Percentiles rank a stretch among this genome's conserved stretches.
phyloP scores from a whole-genome alignment of 2,329 filamentous ascomycete genomes.

The Colletotrichum theobromicola region DNA sequence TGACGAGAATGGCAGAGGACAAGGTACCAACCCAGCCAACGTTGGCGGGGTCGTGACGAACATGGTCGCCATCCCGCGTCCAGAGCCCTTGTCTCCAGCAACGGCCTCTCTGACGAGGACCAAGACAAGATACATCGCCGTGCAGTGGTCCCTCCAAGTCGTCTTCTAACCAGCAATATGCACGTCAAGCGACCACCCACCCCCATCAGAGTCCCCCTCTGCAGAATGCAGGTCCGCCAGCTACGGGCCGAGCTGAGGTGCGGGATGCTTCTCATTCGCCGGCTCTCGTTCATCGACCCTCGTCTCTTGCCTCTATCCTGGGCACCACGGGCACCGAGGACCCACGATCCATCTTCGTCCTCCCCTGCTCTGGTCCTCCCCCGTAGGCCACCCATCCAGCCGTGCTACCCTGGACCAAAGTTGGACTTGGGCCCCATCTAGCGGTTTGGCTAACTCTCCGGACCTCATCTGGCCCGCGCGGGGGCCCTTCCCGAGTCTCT shows the following conservation, averaged over 20 bases:
- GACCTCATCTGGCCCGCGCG: conserved; percentile 34
- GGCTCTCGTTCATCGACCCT: background rate
- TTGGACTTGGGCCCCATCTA: conserved; percentile 26
- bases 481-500: conserved; percentile 27
- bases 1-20: background rate
- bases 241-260: conserved; percentile 7
- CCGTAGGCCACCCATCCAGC: background rate
- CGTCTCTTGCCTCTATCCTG: background rate
- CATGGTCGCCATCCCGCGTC: conserved; percentile 7
- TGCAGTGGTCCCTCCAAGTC: background rate
- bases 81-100: background rate
- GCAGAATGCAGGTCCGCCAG: background rate
- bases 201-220: conserved; percentile 13
- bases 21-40: background rate
- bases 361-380: conserved; percentile 17
- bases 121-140: background rate
- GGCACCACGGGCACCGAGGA: background rate
- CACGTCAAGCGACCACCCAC: conserved; percentile 15
- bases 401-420: conserved; percentile 12
- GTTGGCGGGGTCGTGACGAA: background rate
- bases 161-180: conserved; percentile 16
- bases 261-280: conserved; percentile 7
- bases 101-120: background rate
- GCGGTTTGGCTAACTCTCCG: conserved; percentile 31
- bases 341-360: conserved; percentile 1